Evolutionary conservation across 2,329 filamentous ascomycete genomes (phyloP), one percentile per base, ranked within the genome.

Genomic region (Scedosporium boydii): DNA sequence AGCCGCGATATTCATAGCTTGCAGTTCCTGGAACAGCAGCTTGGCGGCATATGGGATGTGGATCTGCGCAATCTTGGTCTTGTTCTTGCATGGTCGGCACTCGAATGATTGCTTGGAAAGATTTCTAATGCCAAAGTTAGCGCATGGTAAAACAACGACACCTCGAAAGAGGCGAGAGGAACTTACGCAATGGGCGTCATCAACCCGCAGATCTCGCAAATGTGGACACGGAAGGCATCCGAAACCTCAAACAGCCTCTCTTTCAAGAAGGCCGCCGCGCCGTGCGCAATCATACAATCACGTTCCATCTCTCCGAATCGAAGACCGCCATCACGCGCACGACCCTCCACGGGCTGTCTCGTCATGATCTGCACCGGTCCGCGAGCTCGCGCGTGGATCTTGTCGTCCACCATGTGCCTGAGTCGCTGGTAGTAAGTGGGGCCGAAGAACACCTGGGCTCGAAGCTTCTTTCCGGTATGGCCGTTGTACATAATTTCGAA

Each of bases 261-360:
- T 79, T 99, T 99, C 72, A 99, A 78, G 84, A 99, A 99, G 1
- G 93, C 89, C 62, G 91, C 93, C 3, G 96, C 95, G 73, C 95
- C 95, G 74, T 99, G 96, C n/a, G 96, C 92, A 80, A 99, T 99
- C 95, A 99, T 99, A 75, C 95, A 99, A 85, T 99, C 96, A 80
- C 96, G 93, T 78, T 99, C 96, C 95, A 99, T 99, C 82, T 99
- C 95, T 87, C 95, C 95, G 86, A 99, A 99, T 73, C 96, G 93
- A 55, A 99, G 84, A 81, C 95, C 95, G 83, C 95, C 95, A 74
- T 99, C 96, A 77, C 96, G 83, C 3, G 95, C 95, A 85, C 96
- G 90, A 89, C 95, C 95, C 78, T 99, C 95, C 14, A 99, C 95
- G 18, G 95, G 95, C 76, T 99, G 95, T 63, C 96, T 84, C 2